Base-by-base conservation (phyloP, 352 stramenopile genomes). In the Phytophthora crassamura region DNA sequence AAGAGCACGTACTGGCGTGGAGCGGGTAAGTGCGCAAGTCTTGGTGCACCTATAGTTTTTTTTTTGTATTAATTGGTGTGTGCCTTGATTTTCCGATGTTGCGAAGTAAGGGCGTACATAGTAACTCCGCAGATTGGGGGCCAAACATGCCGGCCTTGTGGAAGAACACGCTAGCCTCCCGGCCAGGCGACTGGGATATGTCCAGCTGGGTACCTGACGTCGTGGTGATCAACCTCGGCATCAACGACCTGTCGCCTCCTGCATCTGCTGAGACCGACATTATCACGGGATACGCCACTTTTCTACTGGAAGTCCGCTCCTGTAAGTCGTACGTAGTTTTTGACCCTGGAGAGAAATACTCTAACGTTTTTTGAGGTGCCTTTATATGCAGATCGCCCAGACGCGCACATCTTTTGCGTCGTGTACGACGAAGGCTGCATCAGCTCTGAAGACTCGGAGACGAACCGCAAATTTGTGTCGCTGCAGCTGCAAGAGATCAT, bases 361-460 rank as follows among this genome's bases (percentile, higher is more conserved):
- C 9, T 46, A 14, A 7, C 0, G n/a, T n/a, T n/a, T 25, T 7
- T 42, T 33, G 35, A 22, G 1, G 5, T 10, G 6, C 53, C 2
- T 46, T n/a, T 10, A 38, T 61, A 14, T 41, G 33, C 38, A 94
- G 88, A 93, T 41, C 86, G 88, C 4, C 88, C 88, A 4, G 67
- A 90, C 20, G 88, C 88, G 10, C 82, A 95, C 35, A 95, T 95
- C 40, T 93, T 93, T 54, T 95, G 86, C 45, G 78, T 93, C n/a
- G 88, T 92, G 9, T 95, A 88, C 47, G 84, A 95, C 40, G 83
- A 95, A 58, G 80, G 78, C 56, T 94, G 85, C 56, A 89, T 93
- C 40, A 95, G 83, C 53, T 86, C 78, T 8, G 85, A 94, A 59
- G 82, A 91, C 45, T 85, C 80, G 38, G 80, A 85, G 49, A 75